Conservation (phyloP, 257 asterid species). For the Penstemon barbatus region DNA sequence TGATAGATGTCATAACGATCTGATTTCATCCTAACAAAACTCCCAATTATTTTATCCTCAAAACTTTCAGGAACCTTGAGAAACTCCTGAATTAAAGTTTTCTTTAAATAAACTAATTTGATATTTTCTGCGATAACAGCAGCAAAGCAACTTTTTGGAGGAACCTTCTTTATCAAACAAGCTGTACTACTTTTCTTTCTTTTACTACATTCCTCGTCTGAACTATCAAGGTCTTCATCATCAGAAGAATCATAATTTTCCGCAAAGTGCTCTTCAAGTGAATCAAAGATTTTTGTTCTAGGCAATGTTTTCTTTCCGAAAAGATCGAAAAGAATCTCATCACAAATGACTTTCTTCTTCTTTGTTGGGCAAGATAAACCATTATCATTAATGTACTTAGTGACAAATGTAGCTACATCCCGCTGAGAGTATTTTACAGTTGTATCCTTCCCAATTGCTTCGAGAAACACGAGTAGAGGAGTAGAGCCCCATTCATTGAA, state of each 20-base stretch:
- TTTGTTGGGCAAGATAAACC: conserved; percentile 56
- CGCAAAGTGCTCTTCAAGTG: conserved; percentile 79
- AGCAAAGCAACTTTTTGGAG: conserved; percentile 74
- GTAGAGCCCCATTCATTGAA: conserved; percentile 82
- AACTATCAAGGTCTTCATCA: conserved; percentile 51
- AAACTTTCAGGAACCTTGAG: conserved; percentile 56
- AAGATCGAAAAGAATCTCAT: conserved; percentile 60
- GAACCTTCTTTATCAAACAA: conserved; percentile 40
- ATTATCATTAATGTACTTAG: conserved; percentile 53
- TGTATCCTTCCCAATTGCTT: conserved; percentile 68
- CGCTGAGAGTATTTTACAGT: conserved; percentile 44
- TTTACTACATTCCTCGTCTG: conserved; percentile 54
- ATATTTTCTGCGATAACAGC: conserved; percentile 71
- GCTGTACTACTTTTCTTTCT: conserved; percentile 33
- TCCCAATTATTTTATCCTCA: conserved; percentile 62
- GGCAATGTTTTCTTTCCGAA: conserved; percentile 63
- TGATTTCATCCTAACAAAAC: conserved; percentile 82
- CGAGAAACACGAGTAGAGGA: conserved; percentile 78
- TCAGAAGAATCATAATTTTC: conserved; percentile 74
- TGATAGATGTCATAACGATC: conserved; percentile 77
- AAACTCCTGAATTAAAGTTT: conserved; percentile 67
- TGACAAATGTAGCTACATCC: conserved; percentile 56
- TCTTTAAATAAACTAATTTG: conserved; percentile 69
- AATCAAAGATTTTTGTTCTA: conserved; percentile 53
- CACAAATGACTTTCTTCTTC: conserved; percentile 76